phyloP scores from a whole-genome alignment of 441 rosid species.

The Viola pubescens region DNA sequence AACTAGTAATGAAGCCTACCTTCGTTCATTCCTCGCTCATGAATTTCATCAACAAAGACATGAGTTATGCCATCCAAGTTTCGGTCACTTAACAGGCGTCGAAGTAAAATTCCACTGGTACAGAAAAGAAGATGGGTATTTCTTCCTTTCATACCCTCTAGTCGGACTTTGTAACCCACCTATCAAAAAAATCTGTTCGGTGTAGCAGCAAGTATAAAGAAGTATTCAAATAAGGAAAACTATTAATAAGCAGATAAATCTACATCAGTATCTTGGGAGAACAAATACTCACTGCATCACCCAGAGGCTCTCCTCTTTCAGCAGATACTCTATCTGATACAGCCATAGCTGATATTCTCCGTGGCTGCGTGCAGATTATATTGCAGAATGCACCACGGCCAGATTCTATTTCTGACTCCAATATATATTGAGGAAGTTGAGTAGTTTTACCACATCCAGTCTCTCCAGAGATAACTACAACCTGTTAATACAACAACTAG shows the following conservation, averaged over 20 bases:
- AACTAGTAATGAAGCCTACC: slow-evolving; percentile 36
- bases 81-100: slow-evolving; percentile 81
- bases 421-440: slow-evolving; percentile 89
- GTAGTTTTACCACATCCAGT: slow-evolving; percentile 99
- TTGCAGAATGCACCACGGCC: slow-evolving; percentile 97
- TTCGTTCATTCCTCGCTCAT: slow-evolving; percentile 99
- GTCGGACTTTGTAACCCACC: slow-evolving; percentile 99
- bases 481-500: slow-evolving; percentile 36
- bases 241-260: background rate
- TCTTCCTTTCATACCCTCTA: slow-evolving; percentile 94
- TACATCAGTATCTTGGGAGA: slow-evolving; percentile 16
- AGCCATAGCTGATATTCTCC: slow-evolving; percentile 97
- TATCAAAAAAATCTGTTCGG: slow-evolving; percentile 53
- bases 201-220: slow-evolving; percentile 46
- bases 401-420: slow-evolving; percentile 96
- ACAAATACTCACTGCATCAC: slow-evolving; percentile 70
- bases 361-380: slow-evolving; percentile 96
- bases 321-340: slow-evolving; percentile 96
- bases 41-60: slow-evolving; percentile 98
- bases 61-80: slow-evolving; percentile 88
- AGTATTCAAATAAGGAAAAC: slow-evolving; percentile 14
- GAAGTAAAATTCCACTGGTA: slow-evolving; percentile 93
- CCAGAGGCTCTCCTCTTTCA: slow-evolving; percentile 97
- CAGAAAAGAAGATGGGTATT: slow-evolving; percentile 95
- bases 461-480: slow-evolving; percentile 93